A percentile compares a stretch with the other conserved stretches of the same genome.
Conservation (phyloP, 495 filamentous ascomycete genomes). For the Penicillium lividum region DNA sequence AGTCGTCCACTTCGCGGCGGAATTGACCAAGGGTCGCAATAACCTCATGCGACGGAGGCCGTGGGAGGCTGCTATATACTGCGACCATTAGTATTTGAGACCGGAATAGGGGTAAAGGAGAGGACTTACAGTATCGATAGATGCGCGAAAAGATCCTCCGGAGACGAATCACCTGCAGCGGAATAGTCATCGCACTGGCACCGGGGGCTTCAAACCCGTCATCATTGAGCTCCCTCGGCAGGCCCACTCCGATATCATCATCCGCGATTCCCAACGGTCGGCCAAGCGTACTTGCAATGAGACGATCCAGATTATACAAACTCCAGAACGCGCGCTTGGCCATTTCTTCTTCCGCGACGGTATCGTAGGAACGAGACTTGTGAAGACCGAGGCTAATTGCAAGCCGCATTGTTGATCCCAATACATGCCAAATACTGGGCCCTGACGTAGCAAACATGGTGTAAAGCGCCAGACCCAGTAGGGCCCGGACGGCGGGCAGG, state of each 20-base stretch:
- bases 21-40: conserved; percentile 40
- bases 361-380: conserved; percentile 40
- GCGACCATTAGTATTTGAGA: not conserved
- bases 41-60: conserved; percentile 38
- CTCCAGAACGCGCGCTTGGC: conserved; percentile 55
- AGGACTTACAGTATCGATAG: conserved; percentile 45
- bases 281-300: conserved; percentile 51
- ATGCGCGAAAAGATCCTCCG: conserved; percentile 52
- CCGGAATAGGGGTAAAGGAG: too few species aligned
- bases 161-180: conserved; percentile 48
- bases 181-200: conserved; percentile 48
- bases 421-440: conserved; percentile 55
- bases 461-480: conserved; percentile 52
- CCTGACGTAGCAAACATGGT: conserved; percentile 52
- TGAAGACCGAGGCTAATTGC: conserved; percentile 53
- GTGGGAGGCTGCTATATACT: conserved; percentile 49
- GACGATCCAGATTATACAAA: conserved; percentile 52
- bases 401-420: conserved; percentile 49
- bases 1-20: conserved; percentile 51
- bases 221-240: conserved; percentile 48
- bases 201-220: conserved; percentile 45
- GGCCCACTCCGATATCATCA: conserved; percentile 48
- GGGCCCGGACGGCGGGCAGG: conserved; percentile 43
- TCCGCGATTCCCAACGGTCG: conserved; percentile 52
- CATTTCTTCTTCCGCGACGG: conserved; percentile 46